Percentiles rank a stretch among this genome's conserved stretches.
phyloP scores from a whole-genome alignment of 306 rosid species.

The Dalbergia cultrata region DNA sequence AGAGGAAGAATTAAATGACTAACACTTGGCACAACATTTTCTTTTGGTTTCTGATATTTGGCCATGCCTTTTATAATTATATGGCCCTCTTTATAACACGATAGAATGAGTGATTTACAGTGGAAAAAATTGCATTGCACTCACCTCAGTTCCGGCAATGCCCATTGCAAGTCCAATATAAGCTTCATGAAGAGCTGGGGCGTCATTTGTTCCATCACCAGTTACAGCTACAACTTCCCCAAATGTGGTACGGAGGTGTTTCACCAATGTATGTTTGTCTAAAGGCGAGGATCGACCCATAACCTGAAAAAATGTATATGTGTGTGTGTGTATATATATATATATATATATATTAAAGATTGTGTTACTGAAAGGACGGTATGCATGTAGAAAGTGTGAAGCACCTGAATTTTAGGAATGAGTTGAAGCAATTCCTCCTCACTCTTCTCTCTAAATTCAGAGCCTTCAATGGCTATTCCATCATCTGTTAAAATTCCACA shows the following conservation, averaged over 20 bases:
- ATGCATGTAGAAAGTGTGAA: constrained; percentile 17
- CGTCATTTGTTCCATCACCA: constrained; percentile 99
- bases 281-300: constrained; percentile 99
- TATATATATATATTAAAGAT: not conserved
- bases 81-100: not conserved
- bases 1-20: not conserved
- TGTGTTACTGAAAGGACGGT: no score
- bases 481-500: constrained; percentile 98
- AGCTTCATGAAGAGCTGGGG: constrained; percentile 99
- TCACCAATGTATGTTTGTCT: constrained; percentile 92
- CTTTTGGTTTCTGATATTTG: constrained; percentile 37
- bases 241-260: constrained; percentile 86
- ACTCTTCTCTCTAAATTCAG: constrained; percentile 85
- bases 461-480: constrained; percentile 98
- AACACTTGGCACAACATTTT: constrained; percentile 17
- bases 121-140: constrained; percentile 41
- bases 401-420: constrained; percentile 95
- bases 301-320: constrained; percentile 54
- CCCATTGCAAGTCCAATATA: constrained; percentile 99
- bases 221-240: constrained; percentile 98
- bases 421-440: constrained; percentile 71
- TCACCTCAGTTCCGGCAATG: constrained; percentile 97
- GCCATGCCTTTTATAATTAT: not conserved
- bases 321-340: no score
- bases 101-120: constrained; percentile 2